Conservation (phyloP, 2,329 filamentous ascomycete species). For the Cladosporium colombiae region DNA sequence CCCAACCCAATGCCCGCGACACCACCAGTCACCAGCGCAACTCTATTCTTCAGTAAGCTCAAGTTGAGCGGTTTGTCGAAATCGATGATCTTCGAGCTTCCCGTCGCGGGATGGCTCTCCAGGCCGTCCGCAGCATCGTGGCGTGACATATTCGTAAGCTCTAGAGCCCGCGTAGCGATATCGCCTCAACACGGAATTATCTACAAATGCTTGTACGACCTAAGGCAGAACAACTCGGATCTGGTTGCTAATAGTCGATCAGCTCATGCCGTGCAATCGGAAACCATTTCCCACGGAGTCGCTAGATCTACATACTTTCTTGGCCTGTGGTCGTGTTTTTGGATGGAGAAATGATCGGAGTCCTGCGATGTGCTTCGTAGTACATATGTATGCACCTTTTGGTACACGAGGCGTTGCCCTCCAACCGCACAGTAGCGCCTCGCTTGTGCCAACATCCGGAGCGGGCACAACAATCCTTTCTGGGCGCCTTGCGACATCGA, state of each 20-base stretch:
- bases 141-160: background rate
- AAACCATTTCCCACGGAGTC: background rate
- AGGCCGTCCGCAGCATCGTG: background rate
- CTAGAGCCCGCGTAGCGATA: background rate
- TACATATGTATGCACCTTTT: background rate
- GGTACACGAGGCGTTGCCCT: background rate
- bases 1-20: constrained; percentile 32
- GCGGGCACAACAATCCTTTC: background rate
- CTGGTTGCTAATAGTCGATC: background rate
- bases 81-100: constrained; percentile 23
- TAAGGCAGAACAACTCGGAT: background rate
- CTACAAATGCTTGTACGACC: background rate
- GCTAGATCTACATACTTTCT: background rate
- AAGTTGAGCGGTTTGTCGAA: constrained; percentile 27
- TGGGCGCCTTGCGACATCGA: background rate
- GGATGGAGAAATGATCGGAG: background rate
- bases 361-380: background rate
- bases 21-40: constrained; percentile 35
- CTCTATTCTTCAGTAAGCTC: constrained; percentile 27
- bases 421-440: background rate
- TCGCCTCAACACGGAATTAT: background rate
- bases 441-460: background rate
- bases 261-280: background rate
- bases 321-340: background rate
- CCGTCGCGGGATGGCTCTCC: background rate